Evolutionary conservation across 305 asterid species (phyloP).

Genomic region (Fraxinus baroniana): DNA sequence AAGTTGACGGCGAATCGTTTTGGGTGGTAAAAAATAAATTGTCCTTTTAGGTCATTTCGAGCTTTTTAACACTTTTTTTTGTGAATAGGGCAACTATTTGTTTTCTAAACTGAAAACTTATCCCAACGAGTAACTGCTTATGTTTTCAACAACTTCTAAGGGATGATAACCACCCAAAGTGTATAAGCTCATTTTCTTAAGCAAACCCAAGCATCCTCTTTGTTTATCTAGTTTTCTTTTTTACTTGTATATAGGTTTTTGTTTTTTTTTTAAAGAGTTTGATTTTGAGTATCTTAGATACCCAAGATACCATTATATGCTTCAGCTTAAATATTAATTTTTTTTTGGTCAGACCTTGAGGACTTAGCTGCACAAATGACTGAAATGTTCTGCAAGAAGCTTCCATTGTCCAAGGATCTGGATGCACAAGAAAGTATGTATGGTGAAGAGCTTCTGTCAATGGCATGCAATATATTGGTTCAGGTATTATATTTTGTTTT

Average conservation of each 20-base stretch:
- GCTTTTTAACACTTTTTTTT: neutral
- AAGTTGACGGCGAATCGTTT: neutral
- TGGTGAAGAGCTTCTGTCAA: constrained; percentile 91
- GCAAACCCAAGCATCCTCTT: neutral
- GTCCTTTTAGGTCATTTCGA: neutral
- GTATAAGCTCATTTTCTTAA: neutral
- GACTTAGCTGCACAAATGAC: constrained; percentile 68
- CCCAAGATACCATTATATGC: neutral
- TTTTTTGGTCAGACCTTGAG: constrained; percentile 60
- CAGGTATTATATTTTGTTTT: constrained; percentile 57
- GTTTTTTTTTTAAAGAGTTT: neutral
- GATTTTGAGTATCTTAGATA: neutral
- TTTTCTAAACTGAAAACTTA: neutral
- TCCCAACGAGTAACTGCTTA: neutral
- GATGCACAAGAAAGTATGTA: constrained; percentile 88
- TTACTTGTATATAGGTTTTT: neutral
- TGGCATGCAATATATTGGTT: constrained; percentile 84
- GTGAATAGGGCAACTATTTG: neutral
- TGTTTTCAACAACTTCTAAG: neutral
- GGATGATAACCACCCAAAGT: neutral
- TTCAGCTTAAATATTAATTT: neutral
- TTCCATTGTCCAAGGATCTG: constrained; percentile 80
- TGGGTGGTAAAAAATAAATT: neutral
- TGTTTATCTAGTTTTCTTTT: neutral
- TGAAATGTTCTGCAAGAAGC: constrained; percentile 66